phyloP scores from a whole-genome alignment of 192 early-diverging fungal species.

The Umbelopsis vinacea region DNA sequence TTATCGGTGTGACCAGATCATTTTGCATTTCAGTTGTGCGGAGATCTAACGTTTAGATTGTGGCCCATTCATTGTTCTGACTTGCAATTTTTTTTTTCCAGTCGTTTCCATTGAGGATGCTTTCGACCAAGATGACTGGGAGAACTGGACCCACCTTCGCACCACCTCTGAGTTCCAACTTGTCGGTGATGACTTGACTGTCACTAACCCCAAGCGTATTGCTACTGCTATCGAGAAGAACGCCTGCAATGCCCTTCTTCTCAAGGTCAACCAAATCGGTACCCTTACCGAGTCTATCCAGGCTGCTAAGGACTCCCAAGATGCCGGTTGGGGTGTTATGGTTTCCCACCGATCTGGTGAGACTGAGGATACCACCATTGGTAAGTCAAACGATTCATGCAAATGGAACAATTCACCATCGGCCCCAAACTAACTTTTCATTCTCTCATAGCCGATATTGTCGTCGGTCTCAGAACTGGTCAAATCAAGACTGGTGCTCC shows the following conservation, averaged over 20 bases:
- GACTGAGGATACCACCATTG: slow-evolving; percentile 86
- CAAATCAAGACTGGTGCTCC: slow-evolving; percentile 99
- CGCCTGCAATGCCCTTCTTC: slow-evolving; percentile 90
- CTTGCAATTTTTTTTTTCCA: slow-evolving; percentile 7
- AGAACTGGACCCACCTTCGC: slow-evolving; percentile 84
- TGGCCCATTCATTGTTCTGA: slow-evolving; percentile 22
- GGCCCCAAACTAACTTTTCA: neutral
- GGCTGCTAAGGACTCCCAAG: slow-evolving; percentile 74
- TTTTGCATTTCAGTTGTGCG: neutral
- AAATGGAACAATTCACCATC: too few relatives aligned
- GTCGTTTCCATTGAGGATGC: slow-evolving; percentile 98
- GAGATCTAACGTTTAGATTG: slow-evolving; percentile 19
- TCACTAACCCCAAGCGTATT: slow-evolving; percentile 97
- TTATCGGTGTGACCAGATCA: slow-evolving; percentile 20
- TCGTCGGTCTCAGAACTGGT: slow-evolving; percentile 92
- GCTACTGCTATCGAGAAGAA: slow-evolving; percentile 89
- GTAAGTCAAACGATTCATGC: too few relatives aligned
- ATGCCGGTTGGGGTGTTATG: slow-evolving; percentile 98
- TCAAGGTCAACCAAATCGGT: slow-evolving; percentile 99
- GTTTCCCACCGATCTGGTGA: slow-evolving; percentile 99
- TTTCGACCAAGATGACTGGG: slow-evolving; percentile 99
- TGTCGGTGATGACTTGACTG: slow-evolving; percentile 97
- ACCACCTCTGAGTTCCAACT: slow-evolving; percentile 40
- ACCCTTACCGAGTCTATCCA: slow-evolving; percentile 95
- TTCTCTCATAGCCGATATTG: slow-evolving; percentile 90